Percentiles rank a stretch among this genome's conserved stretches.
These are phyloP conservation scores for Rhynchospora tenuis DNA, from an alignment of 176 grass and related monocot species.

Conservation along the genomic window DNA sequence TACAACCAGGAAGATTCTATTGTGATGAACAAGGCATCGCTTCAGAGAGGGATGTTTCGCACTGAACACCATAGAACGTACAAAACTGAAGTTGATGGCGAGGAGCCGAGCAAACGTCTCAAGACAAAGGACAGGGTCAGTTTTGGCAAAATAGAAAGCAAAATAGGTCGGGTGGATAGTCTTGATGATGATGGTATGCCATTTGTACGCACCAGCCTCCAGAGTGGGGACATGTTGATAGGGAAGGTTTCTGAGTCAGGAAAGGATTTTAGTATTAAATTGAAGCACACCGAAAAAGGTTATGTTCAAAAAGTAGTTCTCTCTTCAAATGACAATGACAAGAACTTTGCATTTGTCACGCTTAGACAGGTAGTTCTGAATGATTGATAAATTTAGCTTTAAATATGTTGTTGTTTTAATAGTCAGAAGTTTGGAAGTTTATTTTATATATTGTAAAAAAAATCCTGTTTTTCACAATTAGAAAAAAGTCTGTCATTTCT, in stretches of 20 bases:
- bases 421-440: neutral
- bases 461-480: neutral
- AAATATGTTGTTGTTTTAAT: neutral
- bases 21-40: slow-evolving; percentile 90
- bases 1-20: slow-evolving; percentile 98
- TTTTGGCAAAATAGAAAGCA: slow-evolving; percentile 91
- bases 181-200: slow-evolving; percentile 94
- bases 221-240: slow-evolving; percentile 86
- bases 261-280: slow-evolving; percentile 80
- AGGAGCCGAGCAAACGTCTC: slow-evolving; percentile 40
- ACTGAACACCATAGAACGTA: slow-evolving; percentile 80
- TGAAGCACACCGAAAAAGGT: slow-evolving; percentile 96
- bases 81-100: slow-evolving; percentile 84
- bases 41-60: slow-evolving; percentile 90
- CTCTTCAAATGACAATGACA: slow-evolving; percentile 92
- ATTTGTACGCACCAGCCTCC: slow-evolving; percentile 84
- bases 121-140: slow-evolving; percentile 68
- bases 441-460: neutral
- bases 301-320: slow-evolving; percentile 87
- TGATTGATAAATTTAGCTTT: neutral
- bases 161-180: slow-evolving; percentile 82
- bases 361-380: slow-evolving; percentile 68
- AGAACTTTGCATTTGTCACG: slow-evolving; percentile 82
- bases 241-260: slow-evolving; percentile 81
- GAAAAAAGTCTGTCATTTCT: neutral